Evolutionary conservation across 441 rosid species (phyloP), one percentile per base, ranked within the genome.

Genomic region (Erodium chrysanthum): DNA sequence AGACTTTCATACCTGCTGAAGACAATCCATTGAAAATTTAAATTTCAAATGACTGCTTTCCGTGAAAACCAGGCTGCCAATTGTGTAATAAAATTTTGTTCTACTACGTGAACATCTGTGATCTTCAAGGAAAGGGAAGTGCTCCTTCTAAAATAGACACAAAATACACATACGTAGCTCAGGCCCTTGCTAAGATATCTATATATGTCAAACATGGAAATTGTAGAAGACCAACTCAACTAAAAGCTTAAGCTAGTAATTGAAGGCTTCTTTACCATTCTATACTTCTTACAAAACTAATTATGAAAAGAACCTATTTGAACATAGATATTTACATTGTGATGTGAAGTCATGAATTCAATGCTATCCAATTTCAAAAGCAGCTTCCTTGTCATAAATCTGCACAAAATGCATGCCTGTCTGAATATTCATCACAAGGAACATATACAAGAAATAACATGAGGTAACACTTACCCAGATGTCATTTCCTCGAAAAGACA

Each of bases 341-440:
- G 98, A 85, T 92, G 90, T 70, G 94, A 88, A 59, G 92, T 81
- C 66, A 96, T 90, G 77, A 89, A 96, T 78, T 89, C 89, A 75
- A 92, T 80, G 18, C 96, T 82, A 58, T 96, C 98, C 87, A 90
- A 77, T 85, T 90, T 92, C 76, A 88, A 76, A 75, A 96, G 99
- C 77, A 96, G 82, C 84, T 85, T 92, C 70, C 99, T 98, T 66
- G 97, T 89, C 99, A 90, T 96, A 76, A 88, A 96, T 70, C 99
- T 96, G 86, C 70, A 66, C 71, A 67, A 77, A 11, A 44, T 42
- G 48, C 48, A 42, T 42, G 48, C n/a, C 48, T 10, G 48, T 42
- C 3, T 42, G 48, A 11, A 42, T 1, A 44, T 44, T 15, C 50
- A 44, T 44, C 50, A 44, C 50, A 44, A 44, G 50, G 50, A 44